Evolutionary conservation across 2,329 filamentous ascomycete species (phyloP), one percentile per base, ranked within the genome.

Genomic region (Arachnomyces sp.): DNA sequence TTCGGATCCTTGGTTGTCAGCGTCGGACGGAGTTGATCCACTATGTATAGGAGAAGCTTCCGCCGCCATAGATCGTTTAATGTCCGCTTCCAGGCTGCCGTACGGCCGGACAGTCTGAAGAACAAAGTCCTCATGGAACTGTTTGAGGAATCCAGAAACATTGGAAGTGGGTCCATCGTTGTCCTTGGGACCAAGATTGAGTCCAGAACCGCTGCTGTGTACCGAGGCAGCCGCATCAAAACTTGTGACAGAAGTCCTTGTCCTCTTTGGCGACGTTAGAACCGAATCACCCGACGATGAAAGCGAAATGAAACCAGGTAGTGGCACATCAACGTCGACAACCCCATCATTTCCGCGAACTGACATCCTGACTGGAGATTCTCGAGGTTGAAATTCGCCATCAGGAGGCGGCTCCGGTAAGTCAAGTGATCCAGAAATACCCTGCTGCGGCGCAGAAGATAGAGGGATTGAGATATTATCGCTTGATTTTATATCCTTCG

Each of bases 51-150:
- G 62, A 7, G 69, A 72, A 2, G 71, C 68, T 47, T 78, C 74
- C 7, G 71, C 66, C 33, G 65, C 66, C 75, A 79, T 78, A 5
- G 74, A 71, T 32, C 65, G 64, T 49, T 68, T 74, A 45, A 79
- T 70, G 35, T 79, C 74, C 12, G 67, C 64, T 49, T 74, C 68
- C 4, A 78, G 53, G 13, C 66, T 61, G 3, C 57, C 49, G 43
- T 78, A 78, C 3, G 74, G 74, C 29, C 69, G 68, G 29, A 77
- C 73, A 11, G 72, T 75, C 55, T 80, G 75, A 2, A 80, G 65
- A 7, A 70, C 63, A 48, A 78, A 79, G 52, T 80, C 75, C 42
- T 75, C 69, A 51, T 79, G 76, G 46, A 75, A 77, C 7, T 60
- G 61, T 42, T 69, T 72, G 15, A 79, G 52, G 69, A 73, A 78